phyloP scores from a whole-genome alignment of 208 protist genomes.

The Trypanosoma cruzi region DNA sequence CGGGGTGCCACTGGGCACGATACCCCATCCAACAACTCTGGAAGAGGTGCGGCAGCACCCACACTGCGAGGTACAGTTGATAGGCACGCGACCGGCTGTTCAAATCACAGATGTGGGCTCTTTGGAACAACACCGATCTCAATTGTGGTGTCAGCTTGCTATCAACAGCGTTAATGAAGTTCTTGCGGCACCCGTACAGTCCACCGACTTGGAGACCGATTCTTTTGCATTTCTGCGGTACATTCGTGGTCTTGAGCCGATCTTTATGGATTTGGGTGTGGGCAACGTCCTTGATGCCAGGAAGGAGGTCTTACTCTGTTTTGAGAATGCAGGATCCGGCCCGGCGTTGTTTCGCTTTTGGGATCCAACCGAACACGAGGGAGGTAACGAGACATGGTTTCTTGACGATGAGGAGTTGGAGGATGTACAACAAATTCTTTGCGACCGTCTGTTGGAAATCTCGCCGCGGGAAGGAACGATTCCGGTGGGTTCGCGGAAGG shows the following conservation, averaged over 20 bases:
- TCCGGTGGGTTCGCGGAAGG: conserved; percentile 46
- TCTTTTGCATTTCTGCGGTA: conserved; percentile 81
- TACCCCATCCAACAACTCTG: conserved; percentile 37
- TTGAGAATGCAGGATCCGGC: conserved; percentile 85
- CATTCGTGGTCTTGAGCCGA: conserved; percentile 61
- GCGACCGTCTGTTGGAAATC: conserved; percentile 67
- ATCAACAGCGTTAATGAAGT: conserved; percentile 80
- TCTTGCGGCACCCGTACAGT: conserved; percentile 54
- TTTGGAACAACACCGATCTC: conserved; percentile 49
- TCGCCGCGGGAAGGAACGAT: conserved; percentile 62
- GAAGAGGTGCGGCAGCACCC: conserved; percentile 63
- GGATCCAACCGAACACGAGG: conserved; percentile 88
- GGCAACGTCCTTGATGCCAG: conserved; percentile 35
- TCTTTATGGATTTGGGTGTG: conserved; percentile 83
- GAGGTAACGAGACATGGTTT: conserved; percentile 85
- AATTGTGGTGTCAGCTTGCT: conserved; percentile 78
- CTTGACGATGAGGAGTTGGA: conserved; percentile 73
- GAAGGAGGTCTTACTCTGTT: conserved; percentile 44
- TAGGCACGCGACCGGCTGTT: conserved; percentile 67
- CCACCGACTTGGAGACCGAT: conserved; percentile 43
- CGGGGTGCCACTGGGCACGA: conserved; percentile 31
- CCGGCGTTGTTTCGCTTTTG: conserved; percentile 65
- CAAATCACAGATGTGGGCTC: conserved; percentile 83
- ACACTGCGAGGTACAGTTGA: conserved; percentile 64
- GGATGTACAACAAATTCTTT: conserved; percentile 74